A percentile compares a stretch with the other conserved stretches of the same genome.
phyloP scores from a whole-genome alignment of 2,329 filamentous ascomycete genomes.

The Dothiorella sarmentorum region DNA sequence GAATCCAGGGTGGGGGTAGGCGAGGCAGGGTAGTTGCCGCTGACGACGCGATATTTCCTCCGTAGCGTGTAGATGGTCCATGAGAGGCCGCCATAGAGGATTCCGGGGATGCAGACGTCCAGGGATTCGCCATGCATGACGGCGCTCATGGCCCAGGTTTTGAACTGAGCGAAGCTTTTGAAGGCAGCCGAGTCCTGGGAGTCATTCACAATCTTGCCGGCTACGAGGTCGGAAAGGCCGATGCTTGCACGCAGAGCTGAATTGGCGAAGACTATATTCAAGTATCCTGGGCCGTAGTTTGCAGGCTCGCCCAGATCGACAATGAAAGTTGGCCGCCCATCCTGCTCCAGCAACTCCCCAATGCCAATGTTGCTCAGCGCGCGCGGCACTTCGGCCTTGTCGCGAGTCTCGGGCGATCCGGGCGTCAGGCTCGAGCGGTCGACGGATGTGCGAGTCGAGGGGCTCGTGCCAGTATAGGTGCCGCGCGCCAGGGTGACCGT shows the following conservation, averaged over 20 bases:
- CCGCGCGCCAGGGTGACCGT: constrained; percentile 51
- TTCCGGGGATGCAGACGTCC: constrained; percentile 46
- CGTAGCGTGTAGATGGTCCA: constrained; percentile 72
- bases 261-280: constrained; percentile 68
- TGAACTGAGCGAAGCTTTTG: constrained; percentile 52
- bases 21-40: constrained; percentile 41
- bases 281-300: constrained; percentile 52
- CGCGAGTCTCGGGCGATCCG: constrained; percentile 47
- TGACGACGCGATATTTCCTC: constrained; percentile 65
- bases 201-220: constrained; percentile 43
- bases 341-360: constrained; percentile 70
- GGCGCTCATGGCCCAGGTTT: constrained; percentile 62
- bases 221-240: constrained; percentile 56
- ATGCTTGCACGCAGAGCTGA: constrained; percentile 58
- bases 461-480: constrained; percentile 39
- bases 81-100: constrained; percentile 61
- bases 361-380: constrained; percentile 64
- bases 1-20: neutral
- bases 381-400: constrained; percentile 49
- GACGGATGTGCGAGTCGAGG: constrained; percentile 50
- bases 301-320: constrained; percentile 61
- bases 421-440: constrained; percentile 48
- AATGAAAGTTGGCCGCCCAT: constrained; percentile 73
- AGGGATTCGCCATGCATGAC: constrained; percentile 52
- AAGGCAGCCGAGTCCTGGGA: constrained; percentile 23